Evolutionary conservation across 2,329 filamentous ascomycete genomes (phyloP), one percentile per base, ranked within the genome.

Genomic region (Akanthomyces uredinophilus): DNA sequence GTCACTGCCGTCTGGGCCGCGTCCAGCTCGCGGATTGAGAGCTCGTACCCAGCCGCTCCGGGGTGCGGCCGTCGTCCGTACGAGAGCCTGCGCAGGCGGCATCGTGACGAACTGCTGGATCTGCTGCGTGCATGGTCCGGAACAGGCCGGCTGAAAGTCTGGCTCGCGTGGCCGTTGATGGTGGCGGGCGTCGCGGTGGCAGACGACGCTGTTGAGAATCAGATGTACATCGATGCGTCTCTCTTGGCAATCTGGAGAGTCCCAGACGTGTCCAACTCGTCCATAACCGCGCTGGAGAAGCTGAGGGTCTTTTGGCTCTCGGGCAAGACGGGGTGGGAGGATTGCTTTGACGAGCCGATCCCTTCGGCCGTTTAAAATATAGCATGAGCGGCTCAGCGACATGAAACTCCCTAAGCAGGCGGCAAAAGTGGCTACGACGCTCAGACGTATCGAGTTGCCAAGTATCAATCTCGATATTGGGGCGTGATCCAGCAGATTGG

Each of bases 301-400:
- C 51, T 54, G 16, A 20, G 51, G n/a, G 13, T 54, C 32, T 54
- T 54, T 14, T 54, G 51, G 51, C 16, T 16, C 13, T 41, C 51
- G 51, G 35, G 51, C 51, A 54, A 54, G 51, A 54, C 32, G 32
- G 51, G n/a, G 5, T 54, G 51, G 51, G 51, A 54, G n/a, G 51
- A 54, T 7, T 54, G 51, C 51, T 54, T 41, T n/a, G 51, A 54
- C 16, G 51, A 54, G 32, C 51, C 51, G 13, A 41, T 54, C n/a
- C 51, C 51, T 5, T 54, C 32, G 24, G 18, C 27, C 14, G 24
- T 52, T 37, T 37, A 10, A 37, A 29, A 6, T 29, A 6, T 29
- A 29, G 27, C 27, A 29, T 29, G 6, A 4, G 27, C 4, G 4
- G 2, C 27, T 6, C 27, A 29, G 6, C 2, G 27, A 29, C 27